Percentiles rank a stretch among this genome's conserved stretches.
These are phyloP conservation scores for Syzygium oleosum DNA, from an alignment of 345 rosid genomes.

Conservation along the genomic window DNA sequence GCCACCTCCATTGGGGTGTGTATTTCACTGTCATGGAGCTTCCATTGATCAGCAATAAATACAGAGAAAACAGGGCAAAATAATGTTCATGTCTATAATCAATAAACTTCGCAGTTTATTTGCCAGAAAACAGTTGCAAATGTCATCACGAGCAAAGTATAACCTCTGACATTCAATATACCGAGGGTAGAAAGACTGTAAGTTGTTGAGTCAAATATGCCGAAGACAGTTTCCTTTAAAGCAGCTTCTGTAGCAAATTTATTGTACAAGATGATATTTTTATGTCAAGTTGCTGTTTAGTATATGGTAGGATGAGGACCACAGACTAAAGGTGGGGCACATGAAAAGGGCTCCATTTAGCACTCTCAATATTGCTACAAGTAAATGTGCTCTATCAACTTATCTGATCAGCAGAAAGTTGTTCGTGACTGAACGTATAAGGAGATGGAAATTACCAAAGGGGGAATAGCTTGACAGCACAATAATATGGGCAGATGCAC, in stretches of 20 bases:
- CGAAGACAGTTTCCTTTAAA: neutral
- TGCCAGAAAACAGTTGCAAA: neutral
- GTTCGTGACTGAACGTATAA: neutral
- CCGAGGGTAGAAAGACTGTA: neutral
- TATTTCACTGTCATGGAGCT: conserved; percentile 59
- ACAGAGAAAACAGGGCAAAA: neutral
- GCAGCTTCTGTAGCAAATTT: neutral
- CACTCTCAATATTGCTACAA: neutral
- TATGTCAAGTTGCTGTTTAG: neutral
- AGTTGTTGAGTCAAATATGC: neutral
- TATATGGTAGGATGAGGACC: neutral
- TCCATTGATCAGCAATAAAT: neutral
- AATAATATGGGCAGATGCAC: conserved; percentile 92
- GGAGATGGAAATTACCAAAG: conserved; percentile 48
- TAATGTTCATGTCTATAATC: neutral
- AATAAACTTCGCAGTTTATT: neutral
- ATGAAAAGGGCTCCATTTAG: neutral
- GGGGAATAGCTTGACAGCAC: conserved; percentile 96
- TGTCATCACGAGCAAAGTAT: neutral
- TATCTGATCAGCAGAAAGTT: neutral
- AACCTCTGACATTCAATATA: neutral
- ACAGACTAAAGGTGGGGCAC: neutral
- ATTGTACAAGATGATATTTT: neutral
- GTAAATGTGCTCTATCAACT: neutral
- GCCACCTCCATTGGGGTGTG: conserved; percentile 88